Percentiles rank a stretch among this genome's conserved stretches.
Evolutionary conservation across 2,329 filamentous ascomycete genomes (phyloP).

Genomic region (Cytospora schulzeri): DNA sequence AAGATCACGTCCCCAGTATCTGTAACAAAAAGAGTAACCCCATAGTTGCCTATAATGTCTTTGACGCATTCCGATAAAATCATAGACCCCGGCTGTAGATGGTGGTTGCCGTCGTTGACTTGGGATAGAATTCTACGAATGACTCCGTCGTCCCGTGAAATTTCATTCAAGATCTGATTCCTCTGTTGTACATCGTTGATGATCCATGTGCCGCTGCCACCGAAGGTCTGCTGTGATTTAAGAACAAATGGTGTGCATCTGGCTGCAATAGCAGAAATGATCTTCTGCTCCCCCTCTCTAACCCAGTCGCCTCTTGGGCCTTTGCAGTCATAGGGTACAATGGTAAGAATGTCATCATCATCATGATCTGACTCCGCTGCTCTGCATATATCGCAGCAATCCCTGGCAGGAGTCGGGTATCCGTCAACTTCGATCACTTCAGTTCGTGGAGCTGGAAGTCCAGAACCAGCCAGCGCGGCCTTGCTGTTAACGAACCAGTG

Average conservation of each 20-base stretch:
- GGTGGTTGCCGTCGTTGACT: background rate
- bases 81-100: background rate
- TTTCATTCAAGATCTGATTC: background rate
- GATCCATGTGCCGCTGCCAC: background rate
- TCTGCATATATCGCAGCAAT: conserved; percentile 35
- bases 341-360: conserved; percentile 23
- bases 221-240: conserved; percentile 42
- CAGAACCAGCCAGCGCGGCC: conserved; percentile 38
- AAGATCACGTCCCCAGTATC: background rate
- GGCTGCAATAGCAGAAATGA: conserved; percentile 32
- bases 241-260: conserved; percentile 40
- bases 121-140: background rate
- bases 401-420: conserved; percentile 22
- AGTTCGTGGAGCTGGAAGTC: conserved; percentile 38
- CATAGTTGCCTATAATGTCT: background rate
- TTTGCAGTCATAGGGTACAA: conserved; percentile 35
- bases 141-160: background rate
- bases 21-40: background rate
- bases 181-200: background rate
- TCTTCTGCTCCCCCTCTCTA: conserved; percentile 31
- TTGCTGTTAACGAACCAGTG: conserved; percentile 43
- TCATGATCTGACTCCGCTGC: background rate
- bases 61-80: background rate
- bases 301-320: conserved; percentile 37
- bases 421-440: conserved; percentile 34